Percentiles rank a stretch among this genome's conserved stretches.
Evolutionary conservation across 2,329 filamentous ascomycete species (phyloP).

Genomic region (Geosmithia morbida): DNA sequence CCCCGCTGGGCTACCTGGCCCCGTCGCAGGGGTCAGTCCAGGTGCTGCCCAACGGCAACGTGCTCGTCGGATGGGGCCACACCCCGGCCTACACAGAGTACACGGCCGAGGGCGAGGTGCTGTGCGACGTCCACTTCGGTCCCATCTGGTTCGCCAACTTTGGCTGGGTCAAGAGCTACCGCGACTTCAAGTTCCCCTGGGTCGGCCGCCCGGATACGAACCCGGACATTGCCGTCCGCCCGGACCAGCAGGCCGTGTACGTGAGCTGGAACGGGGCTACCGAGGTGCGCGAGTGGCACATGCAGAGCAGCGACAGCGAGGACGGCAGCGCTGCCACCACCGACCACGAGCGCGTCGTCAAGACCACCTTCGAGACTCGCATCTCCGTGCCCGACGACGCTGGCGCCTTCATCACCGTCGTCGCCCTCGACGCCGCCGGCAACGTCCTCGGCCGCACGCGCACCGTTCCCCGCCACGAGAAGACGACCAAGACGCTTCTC

Average conservation of each 20-base stretch:
- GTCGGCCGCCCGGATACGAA: conserved; percentile 23
- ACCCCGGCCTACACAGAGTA: conserved; percentile 32
- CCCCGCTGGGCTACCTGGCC: conserved; percentile 26
- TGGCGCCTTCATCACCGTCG: conserved; percentile 15
- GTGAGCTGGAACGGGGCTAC: conserved; percentile 41
- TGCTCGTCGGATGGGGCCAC: conserved; percentile 42
- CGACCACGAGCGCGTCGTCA: conserved; percentile 13
- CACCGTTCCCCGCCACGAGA: background rate
- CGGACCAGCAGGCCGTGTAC: conserved; percentile 16
- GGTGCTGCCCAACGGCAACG: conserved; percentile 30
- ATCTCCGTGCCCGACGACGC: conserved; percentile 13
- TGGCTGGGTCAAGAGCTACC: conserved; percentile 32
- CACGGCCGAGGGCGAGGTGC: conserved; percentile 26
- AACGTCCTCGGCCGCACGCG: background rate
- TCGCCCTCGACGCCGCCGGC: conserved; percentile 1
- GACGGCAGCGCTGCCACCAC: conserved; percentile 6
- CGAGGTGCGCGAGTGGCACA: conserved; percentile 26
- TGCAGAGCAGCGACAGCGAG: conserved; percentile 7
- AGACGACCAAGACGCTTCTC: background rate
- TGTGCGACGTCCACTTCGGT: conserved; percentile 37
- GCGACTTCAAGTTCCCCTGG: conserved; percentile 39
- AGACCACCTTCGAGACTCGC: conserved; percentile 2
- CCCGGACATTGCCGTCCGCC: conserved; percentile 10
- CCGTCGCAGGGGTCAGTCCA: conserved; percentile 36
- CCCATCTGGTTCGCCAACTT: conserved; percentile 15